A percentile compares a stretch with the other conserved stretches of the same genome.
These are phyloP conservation scores for Chytriomyces sp. DNA, from an alignment of 192 early-diverging fungal species.

Conservation along the genomic window DNA sequence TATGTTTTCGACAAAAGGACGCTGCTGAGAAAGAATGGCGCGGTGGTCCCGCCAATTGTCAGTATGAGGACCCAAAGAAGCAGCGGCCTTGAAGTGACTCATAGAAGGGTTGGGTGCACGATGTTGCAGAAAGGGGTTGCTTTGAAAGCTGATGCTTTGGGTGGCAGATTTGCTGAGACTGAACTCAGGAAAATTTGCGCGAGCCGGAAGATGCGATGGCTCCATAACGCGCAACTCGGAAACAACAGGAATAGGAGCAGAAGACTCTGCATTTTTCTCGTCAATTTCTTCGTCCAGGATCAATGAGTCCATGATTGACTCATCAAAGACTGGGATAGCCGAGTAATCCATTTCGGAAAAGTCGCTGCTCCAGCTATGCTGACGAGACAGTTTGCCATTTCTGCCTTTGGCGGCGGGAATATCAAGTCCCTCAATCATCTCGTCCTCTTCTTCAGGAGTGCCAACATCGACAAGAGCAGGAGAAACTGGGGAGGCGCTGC, in stretches of 20 bases:
- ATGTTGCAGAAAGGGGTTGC: neutral
- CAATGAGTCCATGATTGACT: neutral
- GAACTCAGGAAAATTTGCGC: neutral
- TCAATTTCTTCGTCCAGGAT: neutral
- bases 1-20: neutral
- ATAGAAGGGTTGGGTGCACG: neutral
- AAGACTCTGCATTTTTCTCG: neutral
- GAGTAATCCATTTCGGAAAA: constrained; percentile 29
- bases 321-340: constrained; percentile 20
- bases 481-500: neutral
- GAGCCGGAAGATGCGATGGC: neutral
- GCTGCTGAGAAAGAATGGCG: neutral
- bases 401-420: no score
- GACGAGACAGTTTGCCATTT: neutral
- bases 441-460: neutral
- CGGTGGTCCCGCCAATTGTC: constrained; percentile 1
- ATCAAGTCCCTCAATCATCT: neutral
- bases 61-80: neutral
- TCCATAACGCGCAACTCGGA: neutral
- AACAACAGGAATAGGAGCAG: neutral
- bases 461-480: neutral
- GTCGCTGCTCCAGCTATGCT: constrained; percentile 18
- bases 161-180: neutral
- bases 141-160: neutral
- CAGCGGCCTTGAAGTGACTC: neutral